These are phyloP conservation scores for Cystobasidium pallidum DNA, from an alignment of 1,284 basidiomycete genomes.

Conservation along the genomic window DNA sequence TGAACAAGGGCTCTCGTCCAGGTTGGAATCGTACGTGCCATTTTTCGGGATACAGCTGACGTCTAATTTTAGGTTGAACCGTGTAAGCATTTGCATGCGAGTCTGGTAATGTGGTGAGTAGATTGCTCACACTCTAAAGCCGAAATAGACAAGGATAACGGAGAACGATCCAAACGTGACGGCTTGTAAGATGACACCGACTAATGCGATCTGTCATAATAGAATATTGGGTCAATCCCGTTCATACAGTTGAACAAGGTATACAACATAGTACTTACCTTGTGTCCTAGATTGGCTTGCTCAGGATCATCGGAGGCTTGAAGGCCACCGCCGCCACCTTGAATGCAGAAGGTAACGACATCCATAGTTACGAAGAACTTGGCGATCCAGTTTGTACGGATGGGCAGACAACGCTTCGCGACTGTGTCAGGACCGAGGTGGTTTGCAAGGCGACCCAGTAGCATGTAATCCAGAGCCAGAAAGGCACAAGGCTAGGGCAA, in stretches of 20 bases:
- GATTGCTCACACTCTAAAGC: conserved; percentile 44
- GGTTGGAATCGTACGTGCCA: conserved; percentile 13
- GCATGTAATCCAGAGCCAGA: conserved; percentile 48
- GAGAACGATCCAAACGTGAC: conserved; percentile 48
- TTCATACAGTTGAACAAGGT: no score
- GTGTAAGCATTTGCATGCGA: background rate
- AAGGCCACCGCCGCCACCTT: conserved; percentile 49
- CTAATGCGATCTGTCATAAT: conserved; percentile 40
- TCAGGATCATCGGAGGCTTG: conserved; percentile 17
- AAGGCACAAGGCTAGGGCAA: conserved; percentile 50
- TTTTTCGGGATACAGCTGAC: conserved; percentile 17
- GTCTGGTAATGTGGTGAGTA: background rate
- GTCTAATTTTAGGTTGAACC: background rate
- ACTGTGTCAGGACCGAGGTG: conserved; percentile 21
- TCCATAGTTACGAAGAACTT: conserved; percentile 54
- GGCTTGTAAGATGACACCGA: conserved; percentile 48
- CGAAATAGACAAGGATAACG: conserved; percentile 44
- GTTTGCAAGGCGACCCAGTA: conserved; percentile 34
- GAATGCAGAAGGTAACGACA: conserved; percentile 53
- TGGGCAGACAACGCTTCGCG: conserved; percentile 37
- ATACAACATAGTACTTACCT: background rate
- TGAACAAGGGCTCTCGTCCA: conserved; percentile 1
- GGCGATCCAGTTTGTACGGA: conserved; percentile 50
- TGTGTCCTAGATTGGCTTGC: conserved; percentile 23
- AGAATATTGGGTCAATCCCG: no score